Base-by-base conservation (phyloP, 805 yeast species). In the Candida corydali region DNA sequence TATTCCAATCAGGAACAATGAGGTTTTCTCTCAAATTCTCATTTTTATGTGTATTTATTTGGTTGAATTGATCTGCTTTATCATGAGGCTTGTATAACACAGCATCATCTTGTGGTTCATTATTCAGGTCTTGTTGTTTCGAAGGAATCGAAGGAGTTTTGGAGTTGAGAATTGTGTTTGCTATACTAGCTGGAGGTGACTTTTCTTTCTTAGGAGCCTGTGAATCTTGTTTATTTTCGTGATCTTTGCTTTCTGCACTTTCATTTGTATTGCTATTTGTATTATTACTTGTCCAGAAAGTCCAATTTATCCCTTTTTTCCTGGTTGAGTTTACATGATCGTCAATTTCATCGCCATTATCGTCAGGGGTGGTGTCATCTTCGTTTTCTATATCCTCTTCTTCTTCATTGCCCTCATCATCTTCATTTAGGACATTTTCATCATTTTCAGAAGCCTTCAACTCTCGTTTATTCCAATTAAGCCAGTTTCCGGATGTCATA, bases 31-130 rank as follows among this genome's bases (percentile, higher is more conserved):
- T 44, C 26, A 67, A 45, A 49, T 67, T 65, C 42, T 67, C 72
- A 47, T 66, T 67, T 41, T 62, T 65, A 47, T 65, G 73, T 6
- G 71, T 67, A 43, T 67, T 64, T 42, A 67, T 65, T 40, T 64
- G 57, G 38, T 50, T 55, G 51, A 67, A 67, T 39, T 67, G 65
- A 22, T 55, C 47, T 5, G 70, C 54, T 34, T 63, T 57, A 34
- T 59, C 57, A 38, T 67, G 73, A 5, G 72, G 67, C 41, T 65
- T 65, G 46, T 66, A 67, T 38, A 67, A 54, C 3, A 67, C 72
- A 0, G 73, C 73, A 43, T 67, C 73, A 34, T 65, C 70, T 8
- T 32, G 45, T 5, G 15, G 23, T 7, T 26, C 36, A 41, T 15
- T 44, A 47, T n/a, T 25, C 40, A 16, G 8, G 9, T 49, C 52